These are phyloP conservation scores for Escallonia rubra DNA, from an alignment of 129 eudicot species.

Conservation along the genomic window DNA sequence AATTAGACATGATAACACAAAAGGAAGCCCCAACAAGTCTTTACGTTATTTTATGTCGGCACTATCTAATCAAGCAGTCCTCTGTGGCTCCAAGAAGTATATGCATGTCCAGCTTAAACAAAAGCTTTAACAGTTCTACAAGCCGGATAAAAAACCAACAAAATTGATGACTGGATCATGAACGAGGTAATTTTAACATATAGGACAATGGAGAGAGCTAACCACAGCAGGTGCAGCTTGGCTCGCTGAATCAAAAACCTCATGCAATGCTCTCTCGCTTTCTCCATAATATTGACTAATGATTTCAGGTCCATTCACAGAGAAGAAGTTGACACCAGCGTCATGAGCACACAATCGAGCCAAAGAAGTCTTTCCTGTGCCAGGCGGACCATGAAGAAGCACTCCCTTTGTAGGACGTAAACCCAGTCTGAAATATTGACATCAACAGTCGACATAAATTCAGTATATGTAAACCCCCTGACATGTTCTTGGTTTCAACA, in stretches of 20 bases:
- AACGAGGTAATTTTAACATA: no score
- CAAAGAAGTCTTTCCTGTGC: slow-evolving; percentile 94
- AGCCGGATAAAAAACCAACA: no score
- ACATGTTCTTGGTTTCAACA: not conserved
- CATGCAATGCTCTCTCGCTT: slow-evolving; percentile 81
- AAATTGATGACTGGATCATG: no score
- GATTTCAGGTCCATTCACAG: slow-evolving; percentile 90
- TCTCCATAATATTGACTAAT: slow-evolving; percentile 77
- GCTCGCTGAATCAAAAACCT: slow-evolving; percentile 70
- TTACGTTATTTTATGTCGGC: no score
- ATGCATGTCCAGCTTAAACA: no score
- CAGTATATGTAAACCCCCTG: not conserved
- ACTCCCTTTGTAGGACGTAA: slow-evolving; percentile 94
- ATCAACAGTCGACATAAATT: slow-evolving; percentile 4
- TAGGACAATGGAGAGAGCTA: slow-evolving; percentile 20
- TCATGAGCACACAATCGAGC: slow-evolving; percentile 71
- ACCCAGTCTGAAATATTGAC: slow-evolving; percentile 57
- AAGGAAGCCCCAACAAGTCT: no score
- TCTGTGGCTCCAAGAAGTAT: no score
- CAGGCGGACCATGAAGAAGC: slow-evolving; percentile 95
- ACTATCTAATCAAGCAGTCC: no score
- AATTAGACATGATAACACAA: no score
- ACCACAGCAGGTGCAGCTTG: slow-evolving; percentile 90
- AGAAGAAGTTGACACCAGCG: slow-evolving; percentile 74
- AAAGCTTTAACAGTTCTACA: no score